Evolutionary conservation across 2,329 filamentous ascomycete genomes (phyloP).

Genomic region (Claviceps cyperi): DNA sequence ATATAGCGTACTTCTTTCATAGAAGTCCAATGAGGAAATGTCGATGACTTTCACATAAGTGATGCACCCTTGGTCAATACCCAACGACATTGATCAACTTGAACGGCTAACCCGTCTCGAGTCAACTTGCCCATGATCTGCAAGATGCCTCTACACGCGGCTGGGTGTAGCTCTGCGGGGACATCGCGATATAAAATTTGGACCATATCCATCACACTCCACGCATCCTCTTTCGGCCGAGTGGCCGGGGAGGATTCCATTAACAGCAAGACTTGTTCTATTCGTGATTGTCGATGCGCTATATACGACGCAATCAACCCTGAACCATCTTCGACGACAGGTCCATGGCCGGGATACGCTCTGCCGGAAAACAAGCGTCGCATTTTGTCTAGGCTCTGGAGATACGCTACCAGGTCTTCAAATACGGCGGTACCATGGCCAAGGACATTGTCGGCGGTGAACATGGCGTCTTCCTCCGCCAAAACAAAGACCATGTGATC

Average conservation of each 20-base stretch:
- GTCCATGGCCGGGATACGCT: slow-evolving; percentile 81
- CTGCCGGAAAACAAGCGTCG: slow-evolving; percentile 45
- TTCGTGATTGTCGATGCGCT: slow-evolving; percentile 61
- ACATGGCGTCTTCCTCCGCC: slow-evolving; percentile 67
- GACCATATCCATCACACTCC: slow-evolving; percentile 72
- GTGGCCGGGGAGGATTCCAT: slow-evolving; percentile 30
- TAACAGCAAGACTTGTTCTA: slow-evolving; percentile 59
- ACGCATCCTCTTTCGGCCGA: slow-evolving; percentile 21
- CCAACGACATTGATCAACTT: slow-evolving; percentile 21
- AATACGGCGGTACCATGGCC: slow-evolving; percentile 80
- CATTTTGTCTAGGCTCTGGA: slow-evolving; percentile 58
- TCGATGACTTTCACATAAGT: slow-evolving; percentile 8
- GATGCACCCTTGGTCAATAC: slow-evolving; percentile 11
- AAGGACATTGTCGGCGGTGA: slow-evolving; percentile 80
- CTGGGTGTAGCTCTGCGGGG: slow-evolving; percentile 56
- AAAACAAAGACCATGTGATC: slow-evolving; percentile 74
- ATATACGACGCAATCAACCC: slow-evolving; percentile 72
- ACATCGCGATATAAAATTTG: slow-evolving; percentile 74
- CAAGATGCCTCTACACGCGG: slow-evolving; percentile 61
- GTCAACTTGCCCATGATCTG: slow-evolving; percentile 71
- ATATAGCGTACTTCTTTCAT: too few relatives aligned
- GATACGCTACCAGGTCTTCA: slow-evolving; percentile 57
- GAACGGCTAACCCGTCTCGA: slow-evolving; percentile 51
- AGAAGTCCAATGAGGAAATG: neutral
- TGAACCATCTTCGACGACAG: slow-evolving; percentile 58